phyloP scores from a whole-genome alignment of 139 green algal species.

The Pleodorina starrii region DNA sequence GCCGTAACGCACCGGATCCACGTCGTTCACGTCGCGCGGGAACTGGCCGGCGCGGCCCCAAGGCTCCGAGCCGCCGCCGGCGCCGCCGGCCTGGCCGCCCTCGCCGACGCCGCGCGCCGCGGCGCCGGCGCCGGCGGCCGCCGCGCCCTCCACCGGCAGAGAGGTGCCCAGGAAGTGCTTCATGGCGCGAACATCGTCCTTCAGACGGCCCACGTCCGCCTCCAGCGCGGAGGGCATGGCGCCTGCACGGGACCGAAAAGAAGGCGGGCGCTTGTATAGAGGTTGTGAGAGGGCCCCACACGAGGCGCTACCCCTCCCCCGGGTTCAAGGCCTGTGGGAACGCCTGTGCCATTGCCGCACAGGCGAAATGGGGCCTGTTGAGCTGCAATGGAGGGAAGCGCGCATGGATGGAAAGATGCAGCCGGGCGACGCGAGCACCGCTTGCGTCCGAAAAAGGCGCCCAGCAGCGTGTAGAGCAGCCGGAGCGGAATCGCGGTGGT shows the following conservation, averaged over 20 bases:
- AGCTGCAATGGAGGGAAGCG: too few relatives aligned
- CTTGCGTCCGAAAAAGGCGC: too few relatives aligned
- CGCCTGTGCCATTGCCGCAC: too few relatives aligned
- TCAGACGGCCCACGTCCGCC: background rate
- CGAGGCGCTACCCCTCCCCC: too few relatives aligned
- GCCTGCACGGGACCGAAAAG: background rate
- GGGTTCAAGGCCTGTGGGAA: too few relatives aligned
- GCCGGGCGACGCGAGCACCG: too few relatives aligned
- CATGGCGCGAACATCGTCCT: slow-evolving; percentile 11
- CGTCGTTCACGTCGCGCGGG: background rate
- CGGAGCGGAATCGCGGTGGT: too few relatives aligned
- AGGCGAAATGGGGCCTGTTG: too few relatives aligned
- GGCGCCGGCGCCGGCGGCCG: too few relatives aligned
- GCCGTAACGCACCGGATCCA: background rate
- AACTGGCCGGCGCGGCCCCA: slow-evolving; percentile 14
- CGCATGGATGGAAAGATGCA: too few relatives aligned
- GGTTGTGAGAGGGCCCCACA: too few relatives aligned
- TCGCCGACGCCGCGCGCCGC: background rate
- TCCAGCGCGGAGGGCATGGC: slow-evolving; percentile 9
- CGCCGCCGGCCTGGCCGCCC: background rate
- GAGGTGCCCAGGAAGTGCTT: slow-evolving; percentile 24
- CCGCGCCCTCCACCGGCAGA: background rate
- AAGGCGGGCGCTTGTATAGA: background rate
- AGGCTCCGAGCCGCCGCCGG: background rate
- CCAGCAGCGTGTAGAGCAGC: too few relatives aligned